Base-by-base conservation (phyloP, 1,284 basidiomycete species). In the Wolfiporia cocos region DNA sequence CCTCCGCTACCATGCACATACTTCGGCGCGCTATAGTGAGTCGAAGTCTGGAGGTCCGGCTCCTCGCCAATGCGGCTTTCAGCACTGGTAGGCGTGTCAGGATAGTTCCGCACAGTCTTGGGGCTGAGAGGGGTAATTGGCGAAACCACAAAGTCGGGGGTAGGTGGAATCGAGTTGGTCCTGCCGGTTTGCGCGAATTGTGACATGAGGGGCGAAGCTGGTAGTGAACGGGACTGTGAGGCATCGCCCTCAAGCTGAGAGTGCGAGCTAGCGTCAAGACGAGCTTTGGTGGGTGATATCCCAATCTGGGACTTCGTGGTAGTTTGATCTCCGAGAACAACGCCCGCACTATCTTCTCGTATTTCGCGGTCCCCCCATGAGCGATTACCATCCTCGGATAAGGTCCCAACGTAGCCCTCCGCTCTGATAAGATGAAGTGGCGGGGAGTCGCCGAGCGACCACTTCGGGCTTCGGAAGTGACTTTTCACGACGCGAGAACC, bases 81-180 rank as follows among this genome's bases (percentile, higher is more conserved):
- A n/a, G n/a, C n/a, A n/a, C n/a, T n/a, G n/a, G n/a, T n/a, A n/a
- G n/a, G n/a, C n/a, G n/a, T n/a, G n/a, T n/a, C n/a, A n/a, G n/a
- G n/a, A n/a, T n/a, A n/a, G n/a, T n/a, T n/a, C n/a, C n/a, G n/a
- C 31, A 23, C 30, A 51, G 66, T 69, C 30, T 63, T 69, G 32
- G 73, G 65, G 2, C 74, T 78, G 48, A 65, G 67, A 3, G 74
- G 73, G 0, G 72, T 74, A 24, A 72, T 58, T 15, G 74, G 70
- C 17, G 74, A 75, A 44, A 63, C 54, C 6, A 63, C 69, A 24
- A 74, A 64, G 15, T 64, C 67, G 14, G 75, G 73, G 7, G 70
- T 76, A 10, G 61, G 62, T 6, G 68, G 33, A 71, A 56, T 18
- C 5, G 12, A 22, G 20, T 7, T 14, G 21, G n/a, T 37, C 20